Conservation (phyloP, 345 rosid genomes). For the Theobroma cacao region DNA sequence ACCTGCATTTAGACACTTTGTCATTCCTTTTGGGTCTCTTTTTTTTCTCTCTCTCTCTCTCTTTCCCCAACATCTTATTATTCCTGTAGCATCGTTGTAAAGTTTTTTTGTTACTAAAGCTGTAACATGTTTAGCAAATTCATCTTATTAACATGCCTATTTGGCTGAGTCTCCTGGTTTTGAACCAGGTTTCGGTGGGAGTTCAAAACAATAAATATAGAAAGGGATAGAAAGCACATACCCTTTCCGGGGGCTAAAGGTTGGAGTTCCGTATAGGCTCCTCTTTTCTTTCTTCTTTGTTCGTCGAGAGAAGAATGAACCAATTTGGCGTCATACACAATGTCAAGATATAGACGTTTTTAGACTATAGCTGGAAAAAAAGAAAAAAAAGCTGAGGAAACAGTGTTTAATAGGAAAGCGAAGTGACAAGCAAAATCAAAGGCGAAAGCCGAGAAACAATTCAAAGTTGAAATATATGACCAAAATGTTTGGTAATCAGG, state of each 20-base stretch:
- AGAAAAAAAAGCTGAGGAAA: background rate
- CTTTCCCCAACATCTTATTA: background rate
- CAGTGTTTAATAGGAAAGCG: background rate
- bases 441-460: background rate
- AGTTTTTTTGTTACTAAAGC: background rate
- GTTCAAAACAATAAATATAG: too few species aligned
- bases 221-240: too few species aligned
- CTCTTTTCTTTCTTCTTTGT: background rate
- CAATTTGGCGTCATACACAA: background rate
- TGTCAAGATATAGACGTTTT: background rate
- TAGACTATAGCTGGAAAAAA: background rate
- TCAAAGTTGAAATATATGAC: slow-evolving; percentile 1
- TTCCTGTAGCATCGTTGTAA: background rate
- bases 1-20: background rate
- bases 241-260: too few species aligned
- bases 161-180: too few species aligned
- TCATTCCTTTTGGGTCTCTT: background rate
- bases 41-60: background rate
- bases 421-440: background rate
- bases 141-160: too few species aligned
- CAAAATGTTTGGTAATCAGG: background rate
- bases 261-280: background rate
- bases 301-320: background rate
- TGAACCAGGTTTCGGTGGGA: too few species aligned
- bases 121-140: background rate